phyloP scores from a whole-genome alignment of 106 monocot genomes.

The Acorus calamus region DNA sequence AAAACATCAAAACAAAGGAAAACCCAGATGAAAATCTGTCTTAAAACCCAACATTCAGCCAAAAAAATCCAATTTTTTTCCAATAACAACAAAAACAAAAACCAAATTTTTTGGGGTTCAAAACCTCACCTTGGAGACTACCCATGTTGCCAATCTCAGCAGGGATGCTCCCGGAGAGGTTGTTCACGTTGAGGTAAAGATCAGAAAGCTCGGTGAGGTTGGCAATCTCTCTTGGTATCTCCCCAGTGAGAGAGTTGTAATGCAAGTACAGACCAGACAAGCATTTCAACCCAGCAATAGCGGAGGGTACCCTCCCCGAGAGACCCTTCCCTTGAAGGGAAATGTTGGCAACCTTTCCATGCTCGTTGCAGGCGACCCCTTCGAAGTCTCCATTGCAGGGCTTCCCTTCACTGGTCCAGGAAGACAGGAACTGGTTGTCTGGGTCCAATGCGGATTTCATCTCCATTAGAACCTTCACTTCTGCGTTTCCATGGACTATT shows the following conservation, averaged over 20 bases:
- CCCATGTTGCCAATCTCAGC: constrained; percentile 48
- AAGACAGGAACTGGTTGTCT: constrained; percentile 26
- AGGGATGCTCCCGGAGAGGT: constrained; percentile 53
- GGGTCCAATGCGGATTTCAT: constrained; percentile 64
- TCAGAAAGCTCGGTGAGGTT: constrained; percentile 56
- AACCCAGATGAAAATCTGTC: too few relatives aligned
- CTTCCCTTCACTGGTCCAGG: constrained; percentile 53
- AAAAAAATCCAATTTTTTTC: too few relatives aligned
- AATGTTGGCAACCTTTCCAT: constrained; percentile 65
- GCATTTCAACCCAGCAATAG: constrained; percentile 29
- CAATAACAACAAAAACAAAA: too few relatives aligned
- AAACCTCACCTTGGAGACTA: constrained; percentile 64
- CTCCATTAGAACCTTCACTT: constrained; percentile 51
- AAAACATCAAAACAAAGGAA: too few relatives aligned
- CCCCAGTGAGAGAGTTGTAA: constrained; percentile 41
- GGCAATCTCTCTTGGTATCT: constrained; percentile 57
- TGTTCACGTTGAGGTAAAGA: constrained; percentile 74
- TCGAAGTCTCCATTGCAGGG: constrained; percentile 56
- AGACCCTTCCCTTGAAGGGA: constrained; percentile 81
- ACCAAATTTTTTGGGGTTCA: too few relatives aligned
- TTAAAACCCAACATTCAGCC: too few relatives aligned
- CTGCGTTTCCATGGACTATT: constrained; percentile 9
- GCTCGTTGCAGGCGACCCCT: constrained; percentile 67
- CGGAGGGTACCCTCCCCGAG: constrained; percentile 36
- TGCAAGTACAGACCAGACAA: constrained; percentile 54